These are phyloP conservation scores for Danielozyma ontarioensis DNA, from an alignment of 805 yeast genomes.

Conservation along the genomic window DNA sequence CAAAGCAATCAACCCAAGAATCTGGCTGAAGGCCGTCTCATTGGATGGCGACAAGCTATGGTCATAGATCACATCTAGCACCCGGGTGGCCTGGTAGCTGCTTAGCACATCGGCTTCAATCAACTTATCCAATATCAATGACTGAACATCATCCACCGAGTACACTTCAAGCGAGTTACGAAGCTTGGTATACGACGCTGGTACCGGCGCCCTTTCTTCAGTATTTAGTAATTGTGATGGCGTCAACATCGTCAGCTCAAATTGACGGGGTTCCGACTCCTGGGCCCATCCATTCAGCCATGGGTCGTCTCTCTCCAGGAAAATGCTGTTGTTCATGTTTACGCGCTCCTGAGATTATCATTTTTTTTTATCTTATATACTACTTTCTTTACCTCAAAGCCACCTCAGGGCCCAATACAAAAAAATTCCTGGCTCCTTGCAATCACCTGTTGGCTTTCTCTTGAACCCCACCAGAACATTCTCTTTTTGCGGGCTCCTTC, in stretches of 20 bases:
- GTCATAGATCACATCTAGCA: conserved; percentile 32
- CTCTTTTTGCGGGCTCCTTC: too few species aligned
- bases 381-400: too few species aligned
- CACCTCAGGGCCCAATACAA: too few species aligned
- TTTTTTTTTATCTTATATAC: too few species aligned
- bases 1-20: conserved; percentile 36
- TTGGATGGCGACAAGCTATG: conserved; percentile 27
- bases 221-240: conserved; percentile 18
- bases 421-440: too few species aligned
- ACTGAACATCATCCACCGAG: conserved; percentile 26
- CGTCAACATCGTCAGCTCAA: conserved; percentile 14
- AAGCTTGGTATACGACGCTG: conserved; percentile 24
- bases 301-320: conserved; percentile 22
- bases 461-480: too few species aligned
- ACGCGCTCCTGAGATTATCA: too few species aligned
- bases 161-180: conserved; percentile 12
- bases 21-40: conserved; percentile 26
- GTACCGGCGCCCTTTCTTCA: conserved; percentile 17
- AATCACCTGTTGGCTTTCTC: too few species aligned
- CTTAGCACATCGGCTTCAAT: conserved; percentile 21
- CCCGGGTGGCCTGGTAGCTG: conserved; percentile 24
- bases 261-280: conserved; percentile 5
- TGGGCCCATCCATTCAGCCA: conserved; percentile 39
- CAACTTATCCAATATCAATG: conserved; percentile 22
- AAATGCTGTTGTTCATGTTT: conserved; percentile 13